A percentile compares a stretch with the other conserved stretches of the same genome.
Conservation (phyloP, 164 flowering plant genomes). For the Dillenia suffruticosa region DNA sequence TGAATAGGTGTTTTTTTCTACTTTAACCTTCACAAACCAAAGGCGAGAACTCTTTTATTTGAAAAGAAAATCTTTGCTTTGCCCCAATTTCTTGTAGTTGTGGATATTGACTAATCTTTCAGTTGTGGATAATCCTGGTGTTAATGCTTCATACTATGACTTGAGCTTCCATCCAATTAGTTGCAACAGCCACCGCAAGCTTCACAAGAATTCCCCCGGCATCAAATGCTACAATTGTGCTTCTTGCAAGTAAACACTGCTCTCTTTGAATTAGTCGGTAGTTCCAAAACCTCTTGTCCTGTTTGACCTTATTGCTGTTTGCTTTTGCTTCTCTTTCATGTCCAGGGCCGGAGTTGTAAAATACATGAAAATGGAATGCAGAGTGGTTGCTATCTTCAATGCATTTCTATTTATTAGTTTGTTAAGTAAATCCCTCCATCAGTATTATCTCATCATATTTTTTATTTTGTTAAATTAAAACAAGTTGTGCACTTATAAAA, state of each 20-base stretch:
- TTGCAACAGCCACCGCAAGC: constrained; percentile 76
- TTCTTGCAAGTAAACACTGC: constrained; percentile 82
- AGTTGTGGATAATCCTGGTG: constrained; percentile 90
- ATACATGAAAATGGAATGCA: constrained; percentile 93
- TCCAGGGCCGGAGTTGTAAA: constrained; percentile 96
- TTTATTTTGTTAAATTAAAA: background rate
- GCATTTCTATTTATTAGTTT: constrained; percentile 65
- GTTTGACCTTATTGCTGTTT: background rate
- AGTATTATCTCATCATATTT: background rate
- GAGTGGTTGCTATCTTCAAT: constrained; percentile 86
- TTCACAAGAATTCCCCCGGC: constrained; percentile 63
- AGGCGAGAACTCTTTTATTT: too few species aligned
- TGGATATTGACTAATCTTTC: background rate
- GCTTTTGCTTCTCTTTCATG: constrained; percentile 5
- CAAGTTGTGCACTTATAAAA: background rate
- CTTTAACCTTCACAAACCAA: background rate
- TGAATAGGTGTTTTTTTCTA: constrained; percentile 41
- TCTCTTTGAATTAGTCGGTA: constrained; percentile 1
- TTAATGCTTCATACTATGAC: constrained; percentile 89
- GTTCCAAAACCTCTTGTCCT: background rate
- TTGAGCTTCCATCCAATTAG: constrained; percentile 78
- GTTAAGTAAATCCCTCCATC: constrained; percentile 38
- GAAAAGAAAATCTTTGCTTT: too few species aligned
- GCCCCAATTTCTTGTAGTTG: too few species aligned
- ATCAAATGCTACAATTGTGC: constrained; percentile 86